A percentile compares a stretch with the other conserved stretches of the same genome.
These are phyloP conservation scores for Skeletonema costatum DNA, from an alignment of 108 stramenopile genomes.

Conservation along the genomic window DNA sequence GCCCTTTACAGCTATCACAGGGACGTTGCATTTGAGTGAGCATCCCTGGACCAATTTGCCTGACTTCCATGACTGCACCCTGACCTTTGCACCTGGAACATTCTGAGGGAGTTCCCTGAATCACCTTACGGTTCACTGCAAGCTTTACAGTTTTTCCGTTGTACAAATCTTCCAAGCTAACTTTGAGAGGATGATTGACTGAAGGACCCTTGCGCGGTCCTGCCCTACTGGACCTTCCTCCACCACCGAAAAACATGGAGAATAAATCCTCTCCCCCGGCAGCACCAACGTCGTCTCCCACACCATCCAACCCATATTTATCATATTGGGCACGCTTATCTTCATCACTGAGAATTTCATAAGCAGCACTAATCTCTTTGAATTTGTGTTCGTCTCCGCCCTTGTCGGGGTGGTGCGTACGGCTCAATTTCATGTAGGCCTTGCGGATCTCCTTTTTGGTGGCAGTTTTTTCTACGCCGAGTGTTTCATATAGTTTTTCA, in stretches of 20 bases:
- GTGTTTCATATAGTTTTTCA: conserved; percentile 84
- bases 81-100: conserved; percentile 87
- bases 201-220: conserved; percentile 94
- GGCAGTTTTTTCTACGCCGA: conserved; percentile 74
- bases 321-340: conserved; percentile 87
- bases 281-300: conserved; percentile 71
- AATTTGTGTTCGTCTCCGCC: conserved; percentile 90
- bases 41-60: conserved; percentile 93
- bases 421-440: conserved; percentile 75
- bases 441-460: conserved; percentile 82
- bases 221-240: conserved; percentile 48
- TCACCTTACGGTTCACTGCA: conserved; percentile 88
- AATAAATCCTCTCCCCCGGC: conserved; percentile 93
- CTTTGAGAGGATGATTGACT: conserved; percentile 92
- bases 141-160: conserved; percentile 96
- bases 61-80: conserved; percentile 84
- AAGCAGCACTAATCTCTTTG: conserved; percentile 85
- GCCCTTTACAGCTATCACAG: conserved; percentile 79
- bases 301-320: conserved; percentile 92
- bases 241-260: conserved; percentile 94
- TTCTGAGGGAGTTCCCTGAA: conserved; percentile 69
- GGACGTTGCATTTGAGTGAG: conserved; percentile 86
- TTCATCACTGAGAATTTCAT: conserved; percentile 89
- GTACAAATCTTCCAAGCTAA: conserved; percentile 94
- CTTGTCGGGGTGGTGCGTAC: conserved; percentile 74